Base-by-base conservation (phyloP, 2,329 filamentous ascomycete species). In the Trichoderma breve region DNA sequence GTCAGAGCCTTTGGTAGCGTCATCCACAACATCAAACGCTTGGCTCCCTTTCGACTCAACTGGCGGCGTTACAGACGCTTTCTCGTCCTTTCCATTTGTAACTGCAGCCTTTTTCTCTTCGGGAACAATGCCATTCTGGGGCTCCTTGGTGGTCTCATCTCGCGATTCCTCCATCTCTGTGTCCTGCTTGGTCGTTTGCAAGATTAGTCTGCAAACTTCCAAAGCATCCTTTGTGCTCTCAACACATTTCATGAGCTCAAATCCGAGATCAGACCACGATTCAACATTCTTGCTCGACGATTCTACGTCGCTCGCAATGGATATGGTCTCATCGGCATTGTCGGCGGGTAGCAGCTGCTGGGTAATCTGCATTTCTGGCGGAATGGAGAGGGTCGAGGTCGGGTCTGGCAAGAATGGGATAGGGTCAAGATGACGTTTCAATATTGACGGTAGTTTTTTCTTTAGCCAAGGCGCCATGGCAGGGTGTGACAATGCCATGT, bases 341-440 rank as follows among this genome's bases (percentile, higher is more conserved):
- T 66, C 53, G 4, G 4, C 28, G 21, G 51, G 28, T 9, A 67
- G 26, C 9, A 57, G 26, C 26, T 73, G 71, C 9, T 32, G 30
- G 43, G 6, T 55, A 24, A 7, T 28, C 51, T 36, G 65, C 70
- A 75, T 70, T n/a, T 73, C 74, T 5, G 75, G 75, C 0, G 79
- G 79, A 1, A 80, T 77, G 9, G 80, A 82, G 15, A 86, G 75
- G 3, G 76, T 76, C 58, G 78, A 80, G 2, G 85, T 86, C 2
- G 85, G 84, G 69, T 90, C 82, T 0, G 89, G 88, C 0, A 91
- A 82, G 77, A 88, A 91, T 2, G 89, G 85, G n/a, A 90, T 85
- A 0, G 89, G 89, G 70, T 91, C 90, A 21, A 90, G 80, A 66
- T 87, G 85, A 32, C 86, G 86, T 73, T 84, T 84, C 30, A 91